Evolutionary conservation across 2,329 filamentous ascomycete genomes (phyloP), one percentile per base, ranked within the genome.

Genomic region (Incumbomyces delicatus): DNA sequence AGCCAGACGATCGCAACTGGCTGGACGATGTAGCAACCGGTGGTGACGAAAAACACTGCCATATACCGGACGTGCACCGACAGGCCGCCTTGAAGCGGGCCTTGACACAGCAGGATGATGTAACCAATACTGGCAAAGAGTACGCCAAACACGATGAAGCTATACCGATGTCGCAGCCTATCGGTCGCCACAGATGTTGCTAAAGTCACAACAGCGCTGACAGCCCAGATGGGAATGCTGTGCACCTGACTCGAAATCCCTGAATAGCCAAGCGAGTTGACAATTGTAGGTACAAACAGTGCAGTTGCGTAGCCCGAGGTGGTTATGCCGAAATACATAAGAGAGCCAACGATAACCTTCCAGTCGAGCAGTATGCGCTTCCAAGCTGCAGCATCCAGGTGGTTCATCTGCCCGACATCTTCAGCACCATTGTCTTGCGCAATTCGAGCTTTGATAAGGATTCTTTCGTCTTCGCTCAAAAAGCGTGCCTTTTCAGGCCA

Each of bases 231-330:
- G n/a, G n/a, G n/a, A n/a, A n/a, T n/a, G n/a, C n/a, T n/a, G n/a
- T n/a, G n/a, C n/a, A n/a, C n/a, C n/a, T n/a, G n/a, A n/a, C n/a
- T n/a, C n/a, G n/a, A n/a, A n/a, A n/a, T n/a, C n/a, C n/a, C n/a
- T n/a, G n/a, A n/a, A n/a, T n/a, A n/a, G 2, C 83, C 81, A 43
- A 89, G 75, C 3, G 75, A 79, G 35, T 77, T 70, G 61, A 90
- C 87, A 54, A 90, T 89, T 3, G 83, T 87, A 0, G 85, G 85
- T 37, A 90, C 66, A 59, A 89, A 89, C 0, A 83, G 87, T 41
- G 79, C 83, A 62, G 80, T 88, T 8, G 10, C 31, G 31, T 32
- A 32, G 0, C 89, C 71, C 77, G 88, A 84, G 1, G 81, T 85
- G 57, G 87, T 83, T 13, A 75, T 73, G 4, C 83, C 82, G 58